Conservation (phyloP, 176 grass and related monocot genomes). For the Paspalum vaginatum region DNA sequence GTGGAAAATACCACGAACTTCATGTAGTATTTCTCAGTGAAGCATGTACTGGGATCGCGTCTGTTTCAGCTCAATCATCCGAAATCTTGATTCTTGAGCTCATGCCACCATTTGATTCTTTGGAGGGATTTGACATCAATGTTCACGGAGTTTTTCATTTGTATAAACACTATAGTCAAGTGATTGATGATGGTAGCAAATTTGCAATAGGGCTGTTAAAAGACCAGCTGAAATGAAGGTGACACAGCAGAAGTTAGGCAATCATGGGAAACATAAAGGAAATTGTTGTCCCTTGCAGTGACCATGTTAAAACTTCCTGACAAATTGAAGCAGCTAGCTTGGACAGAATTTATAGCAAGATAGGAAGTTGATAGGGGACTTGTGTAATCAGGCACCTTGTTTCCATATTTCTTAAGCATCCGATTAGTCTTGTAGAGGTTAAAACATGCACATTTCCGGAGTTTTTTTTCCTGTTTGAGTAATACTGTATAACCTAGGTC, state of each 20-base stretch:
- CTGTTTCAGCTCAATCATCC: background rate
- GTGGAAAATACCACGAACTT: background rate
- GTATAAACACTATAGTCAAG: background rate
- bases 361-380: background rate
- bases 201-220: background rate
- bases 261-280: slow-evolving; percentile 8
- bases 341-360: background rate
- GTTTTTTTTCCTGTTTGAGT: background rate
- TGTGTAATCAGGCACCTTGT: background rate
- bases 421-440: background rate
- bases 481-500: background rate
- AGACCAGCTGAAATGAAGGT: background rate
- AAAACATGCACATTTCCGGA: background rate
- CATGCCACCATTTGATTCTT: background rate
- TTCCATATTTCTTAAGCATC: slow-evolving; percentile 8
- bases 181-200: background rate
- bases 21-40: background rate
- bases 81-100: background rate
- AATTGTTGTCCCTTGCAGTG: background rate
- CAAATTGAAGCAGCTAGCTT: background rate
- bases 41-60: background rate
- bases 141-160: background rate
- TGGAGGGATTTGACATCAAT: background rate
- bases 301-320: background rate
- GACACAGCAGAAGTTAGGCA: background rate